Evolutionary conservation across 805 yeast genomes (phyloP), one percentile per base, ranked within the genome.

Genomic region (Spathaspora passalidarum): DNA sequence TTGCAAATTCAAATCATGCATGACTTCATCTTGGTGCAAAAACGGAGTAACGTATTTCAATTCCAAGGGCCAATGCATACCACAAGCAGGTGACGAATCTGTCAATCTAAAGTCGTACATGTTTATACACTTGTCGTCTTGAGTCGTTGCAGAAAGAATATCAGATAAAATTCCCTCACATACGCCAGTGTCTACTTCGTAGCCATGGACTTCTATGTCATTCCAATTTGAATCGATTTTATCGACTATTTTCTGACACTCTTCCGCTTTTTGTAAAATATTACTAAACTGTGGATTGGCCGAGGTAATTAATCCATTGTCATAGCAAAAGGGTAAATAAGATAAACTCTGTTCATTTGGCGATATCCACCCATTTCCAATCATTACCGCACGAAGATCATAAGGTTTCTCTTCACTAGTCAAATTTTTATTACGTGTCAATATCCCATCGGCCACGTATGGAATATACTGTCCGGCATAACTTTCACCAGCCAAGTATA

Each of bases 391-490:
- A 49, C 78, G 72, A 47, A 91, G 62, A 45, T 82, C 71, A 16
- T 67, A 66, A 25, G 52, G 47, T 5, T 46, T 48, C 5, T 52
- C 54, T 8, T 19, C 45, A 18, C 38, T n/a, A 5, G 41, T 42
- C 2, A 38, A 29, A 13, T 53, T 43, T 6, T 50, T 43, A 56
- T 83, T 79, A 32, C 77, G 66, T 2, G 73, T 66, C 40, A 80
- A 54, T 4, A 92, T 72, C 1, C 79, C 81, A 32, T 78, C 69
- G 0, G 92, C 95, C 49, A 91, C 79, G 62, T 86, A 88, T 0
- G 99, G 98, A 44, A 94, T 86, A 61, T 89, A 94, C 62, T 94
- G 97, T 17, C 99, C 99, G 1, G 98, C 98, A 66, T 86, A 94
- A 53, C 96, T 87, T 69, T 94, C 99, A 23, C 99, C 99, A 0